Evolutionary conservation across 2,329 filamentous ascomycete genomes (phyloP).

Genomic region (Apiospora sp.): DNA sequence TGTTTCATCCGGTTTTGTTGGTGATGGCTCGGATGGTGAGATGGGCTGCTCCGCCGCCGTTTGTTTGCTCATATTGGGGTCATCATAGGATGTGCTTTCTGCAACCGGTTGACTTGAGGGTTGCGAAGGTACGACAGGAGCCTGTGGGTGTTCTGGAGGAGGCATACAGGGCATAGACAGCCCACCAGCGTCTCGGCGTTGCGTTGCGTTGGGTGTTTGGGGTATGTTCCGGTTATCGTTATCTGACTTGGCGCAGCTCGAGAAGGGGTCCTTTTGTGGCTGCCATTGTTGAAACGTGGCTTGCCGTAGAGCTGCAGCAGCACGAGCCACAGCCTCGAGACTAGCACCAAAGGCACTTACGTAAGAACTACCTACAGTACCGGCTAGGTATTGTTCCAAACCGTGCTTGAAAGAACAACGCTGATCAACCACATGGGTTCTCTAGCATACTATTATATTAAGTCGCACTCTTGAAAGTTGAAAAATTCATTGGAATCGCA

Average conservation of each 20-base stretch:
- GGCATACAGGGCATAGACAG: constrained; percentile 30
- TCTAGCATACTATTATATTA: not conserved
- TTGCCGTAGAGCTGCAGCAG: not conserved
- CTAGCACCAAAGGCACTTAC: not conserved
- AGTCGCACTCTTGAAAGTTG: too few relatives aligned
- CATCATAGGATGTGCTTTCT: constrained; percentile 25
- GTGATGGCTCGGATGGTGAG: constrained; percentile 20
- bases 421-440: too few relatives aligned
- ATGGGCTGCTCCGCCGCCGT: constrained; percentile 27
- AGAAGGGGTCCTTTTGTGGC: constrained; percentile 18
- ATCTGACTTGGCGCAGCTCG: constrained; percentile 18
- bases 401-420: too few relatives aligned
- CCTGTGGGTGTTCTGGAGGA: constrained; percentile 25
- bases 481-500: too few relatives aligned
- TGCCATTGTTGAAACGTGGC: constrained; percentile 15
- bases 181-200: constrained; percentile 27
- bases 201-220: constrained; percentile 27
- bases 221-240: constrained; percentile 24
- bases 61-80: constrained; percentile 28
- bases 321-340: not conserved
- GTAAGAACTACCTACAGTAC: not conserved
- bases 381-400: too few relatives aligned
- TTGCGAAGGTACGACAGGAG: not conserved
- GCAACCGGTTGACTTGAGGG: not conserved
- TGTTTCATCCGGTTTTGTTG: constrained; percentile 21